Percentiles rank a stretch among this genome's conserved stretches.
These are phyloP conservation scores for Stentor roeselii DNA, from an alignment of 73 alveolate species.

Conservation along the genomic window DNA sequence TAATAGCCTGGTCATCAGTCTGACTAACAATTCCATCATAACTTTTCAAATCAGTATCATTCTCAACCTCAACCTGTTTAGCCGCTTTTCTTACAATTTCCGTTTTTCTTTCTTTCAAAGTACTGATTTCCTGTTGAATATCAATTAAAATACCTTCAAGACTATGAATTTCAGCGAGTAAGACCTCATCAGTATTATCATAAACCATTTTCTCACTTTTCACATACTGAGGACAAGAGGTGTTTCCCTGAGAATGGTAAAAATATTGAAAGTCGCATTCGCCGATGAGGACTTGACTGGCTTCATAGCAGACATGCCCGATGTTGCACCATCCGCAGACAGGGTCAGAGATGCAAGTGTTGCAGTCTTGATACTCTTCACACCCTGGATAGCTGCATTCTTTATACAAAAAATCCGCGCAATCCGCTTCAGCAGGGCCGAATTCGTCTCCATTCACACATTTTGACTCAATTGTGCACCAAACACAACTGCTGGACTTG, in stretches of 20 bases:
- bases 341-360: background rate
- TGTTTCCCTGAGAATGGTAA: constrained; percentile 4
- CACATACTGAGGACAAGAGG: background rate
- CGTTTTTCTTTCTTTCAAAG: background rate
- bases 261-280: background rate
- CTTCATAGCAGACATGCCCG: constrained; percentile 1
- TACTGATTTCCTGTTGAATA: background rate
- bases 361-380: constrained; percentile 3
- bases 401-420: background rate
- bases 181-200: background rate
- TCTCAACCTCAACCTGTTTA: background rate
- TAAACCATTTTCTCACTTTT: background rate
- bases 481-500: background rate
- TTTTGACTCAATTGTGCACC: background rate
- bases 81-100: background rate
- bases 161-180: background rate
- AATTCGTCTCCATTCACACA: background rate
- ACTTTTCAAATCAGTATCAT: background rate
- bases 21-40: background rate
- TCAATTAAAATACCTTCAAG: background rate
- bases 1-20: background rate
- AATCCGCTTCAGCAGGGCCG: constrained; percentile 13
- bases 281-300: background rate
- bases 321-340: constrained; percentile 11
- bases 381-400: constrained; percentile 8